Base-by-base conservation (phyloP, 2,329 filamentous ascomycete genomes). In the Paramyrothecium roridum region DNA sequence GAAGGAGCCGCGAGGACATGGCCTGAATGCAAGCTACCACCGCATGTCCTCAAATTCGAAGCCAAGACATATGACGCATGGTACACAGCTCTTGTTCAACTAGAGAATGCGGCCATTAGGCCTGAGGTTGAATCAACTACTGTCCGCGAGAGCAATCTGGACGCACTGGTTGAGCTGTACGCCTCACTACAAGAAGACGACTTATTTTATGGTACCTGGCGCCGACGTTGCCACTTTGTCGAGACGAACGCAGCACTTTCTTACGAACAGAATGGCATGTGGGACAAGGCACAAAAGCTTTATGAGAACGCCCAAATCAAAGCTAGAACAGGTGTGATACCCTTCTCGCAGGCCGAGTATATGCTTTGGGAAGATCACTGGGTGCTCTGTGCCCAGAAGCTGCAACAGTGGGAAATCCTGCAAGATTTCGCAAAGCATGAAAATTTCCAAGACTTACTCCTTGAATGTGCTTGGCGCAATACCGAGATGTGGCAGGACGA, bases 281-380 rank as follows among this genome's bases (percentile, higher is more conserved):
- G 95, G 96, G 95, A 99, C 66, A 98, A 98, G 74, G 93, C 96
- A 1, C 96, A 99, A 74, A 90, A 90, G 67, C 88, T 97, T 77
- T 99, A 98, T 71, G 95, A 99, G 72, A 88, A 88, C 54, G 95
- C 96, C 0, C 96, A 99, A 72, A 91, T 99, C 70, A 99, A 98
- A 72, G 95, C 96, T 48, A 86, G 96, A 49, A 98, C 93, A 1
- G 95, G 93, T 52, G 91, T 93, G n/a, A 86, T 98, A 58, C 93
- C 95, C 0, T 98, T 97, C 72, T 96, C 93, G 1, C 90, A 96
- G 65, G 92, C 88, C 33, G 95, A 99, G 73, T 99, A 99, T 73
- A 97, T 96, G 84, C 83, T 99, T 1, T 99, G 95, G 95, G 95
- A 99, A 73, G 95, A 99, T 68, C 96, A 99, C 65, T 99, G 95